Conservation (phyloP, 2,329 filamentous ascomycete genomes). For the Arthrinium phaeospermum region DNA sequence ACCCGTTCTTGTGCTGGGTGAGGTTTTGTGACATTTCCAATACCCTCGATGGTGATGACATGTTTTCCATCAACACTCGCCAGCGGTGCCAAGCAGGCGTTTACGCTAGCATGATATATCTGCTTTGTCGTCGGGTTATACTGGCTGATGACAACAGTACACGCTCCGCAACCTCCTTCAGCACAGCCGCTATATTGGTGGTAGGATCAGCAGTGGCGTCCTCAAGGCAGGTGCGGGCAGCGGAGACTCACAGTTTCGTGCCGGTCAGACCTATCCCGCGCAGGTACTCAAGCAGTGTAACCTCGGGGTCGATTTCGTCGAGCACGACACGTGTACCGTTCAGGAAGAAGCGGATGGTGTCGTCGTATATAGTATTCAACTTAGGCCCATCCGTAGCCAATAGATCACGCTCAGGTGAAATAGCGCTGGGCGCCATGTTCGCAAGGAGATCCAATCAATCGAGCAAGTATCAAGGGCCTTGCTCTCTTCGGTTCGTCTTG, state of each 20-base stretch:
- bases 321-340: conserved; percentile 91
- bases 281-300: conserved; percentile 91
- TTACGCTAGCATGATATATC: conserved; percentile 96
- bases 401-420: conserved; percentile 53
- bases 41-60: conserved; percentile 96
- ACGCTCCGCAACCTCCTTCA: conserved; percentile 95
- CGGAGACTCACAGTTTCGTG: conserved; percentile 73
- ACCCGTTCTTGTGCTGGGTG: conserved; percentile 92
- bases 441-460: neutral
- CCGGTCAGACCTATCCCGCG: conserved; percentile 92
- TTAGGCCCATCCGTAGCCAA: conserved; percentile 42
- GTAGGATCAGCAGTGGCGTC: neutral
- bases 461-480: neutral
- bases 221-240: neutral
- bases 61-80: conserved; percentile 96
- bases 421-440: conserved; percentile 61
- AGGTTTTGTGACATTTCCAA: conserved; percentile 84
- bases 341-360: conserved; percentile 89
- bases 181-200: conserved; percentile 71
- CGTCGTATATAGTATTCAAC: conserved; percentile 80
- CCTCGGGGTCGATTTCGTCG: conserved; percentile 87
- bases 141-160: conserved; percentile 93
- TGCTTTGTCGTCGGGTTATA: conserved; percentile 89
- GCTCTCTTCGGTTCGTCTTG: neutral
- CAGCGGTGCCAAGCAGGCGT: conserved; percentile 91